Evolutionary conservation across 202 grass and related monocot species (phyloP).

Genomic region (Setaria italica): DNA sequence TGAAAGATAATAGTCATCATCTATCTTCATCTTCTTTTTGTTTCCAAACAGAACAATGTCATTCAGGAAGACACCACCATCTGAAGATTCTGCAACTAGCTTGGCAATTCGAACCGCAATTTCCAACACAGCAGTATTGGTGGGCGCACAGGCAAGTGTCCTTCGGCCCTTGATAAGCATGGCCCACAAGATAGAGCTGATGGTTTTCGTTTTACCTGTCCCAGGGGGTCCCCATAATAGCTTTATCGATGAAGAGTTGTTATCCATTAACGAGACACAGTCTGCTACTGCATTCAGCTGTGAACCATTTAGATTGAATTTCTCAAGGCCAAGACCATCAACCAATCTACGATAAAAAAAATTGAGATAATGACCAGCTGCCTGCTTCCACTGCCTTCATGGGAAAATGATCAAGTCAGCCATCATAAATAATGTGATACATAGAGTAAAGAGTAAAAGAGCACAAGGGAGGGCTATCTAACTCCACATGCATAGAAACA

Average conservation of each 20-base stretch:
- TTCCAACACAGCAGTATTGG: constrained; percentile 60
- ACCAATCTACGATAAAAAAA: neutral
- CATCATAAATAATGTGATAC: neutral
- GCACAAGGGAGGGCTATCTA: neutral
- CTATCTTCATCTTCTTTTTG: constrained; percentile 47
- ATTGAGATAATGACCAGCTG: neutral
- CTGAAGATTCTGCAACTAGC: constrained; percentile 34
- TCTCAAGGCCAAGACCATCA: constrained; percentile 45
- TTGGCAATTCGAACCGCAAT: constrained; percentile 44
- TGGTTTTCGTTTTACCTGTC: constrained; percentile 70
- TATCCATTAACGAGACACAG: constrained; percentile 45
- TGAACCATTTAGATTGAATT: constrained; percentile 47
- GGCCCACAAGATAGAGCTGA: constrained; percentile 53
- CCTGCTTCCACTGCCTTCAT: constrained; percentile 8
- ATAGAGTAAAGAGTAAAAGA: neutral
- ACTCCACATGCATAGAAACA: neutral
- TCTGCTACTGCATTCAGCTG: constrained; percentile 53
- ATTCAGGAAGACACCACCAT: constrained; percentile 18
- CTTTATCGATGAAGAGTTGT: constrained; percentile 42
- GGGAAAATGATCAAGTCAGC: neutral
- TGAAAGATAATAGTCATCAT: constrained; percentile 24
- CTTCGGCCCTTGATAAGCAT: constrained; percentile 35
- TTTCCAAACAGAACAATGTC: constrained; percentile 61
- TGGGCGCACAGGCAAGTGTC: constrained; percentile 62
- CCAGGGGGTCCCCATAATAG: constrained; percentile 70